phyloP scores from a whole-genome alignment of 108 stramenopile genomes.

The Cylindrotheca closterium region DNA sequence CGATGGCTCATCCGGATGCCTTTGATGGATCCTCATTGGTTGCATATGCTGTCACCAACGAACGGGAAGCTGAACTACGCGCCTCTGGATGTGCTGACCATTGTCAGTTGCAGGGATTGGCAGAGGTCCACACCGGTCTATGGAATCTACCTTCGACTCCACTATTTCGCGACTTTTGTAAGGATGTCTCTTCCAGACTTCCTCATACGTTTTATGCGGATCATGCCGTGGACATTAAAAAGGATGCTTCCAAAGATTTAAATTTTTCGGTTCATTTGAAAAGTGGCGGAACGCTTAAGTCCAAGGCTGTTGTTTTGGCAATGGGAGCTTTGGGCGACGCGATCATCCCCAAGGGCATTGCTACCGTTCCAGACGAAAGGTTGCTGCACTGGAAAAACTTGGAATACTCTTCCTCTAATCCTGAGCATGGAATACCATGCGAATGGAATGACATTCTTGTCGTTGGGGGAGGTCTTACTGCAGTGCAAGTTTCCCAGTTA shows the following conservation, averaged over 20 bases:
- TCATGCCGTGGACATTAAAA: conserved; percentile 28
- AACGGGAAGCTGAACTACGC: conserved; percentile 53
- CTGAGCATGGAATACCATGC: neutral
- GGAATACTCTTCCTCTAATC: neutral
- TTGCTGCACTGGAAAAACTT: conserved; percentile 1
- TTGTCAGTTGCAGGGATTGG: conserved; percentile 38
- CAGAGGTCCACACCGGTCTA: conserved; percentile 57
- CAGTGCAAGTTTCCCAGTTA: conserved; percentile 57
- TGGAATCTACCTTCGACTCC: conserved; percentile 65
- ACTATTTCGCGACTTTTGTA: conserved; percentile 71
- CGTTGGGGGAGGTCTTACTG: conserved; percentile 73
- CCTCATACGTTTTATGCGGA: conserved; percentile 40
- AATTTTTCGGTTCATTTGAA: conserved; percentile 4
- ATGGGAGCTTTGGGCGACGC: conserved; percentile 46
- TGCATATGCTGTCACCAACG: conserved; percentile 49
- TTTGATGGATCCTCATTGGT: conserved; percentile 56
- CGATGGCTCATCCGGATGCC: conserved; percentile 64
- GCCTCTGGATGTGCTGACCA: conserved; percentile 44
- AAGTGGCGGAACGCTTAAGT: neutral
- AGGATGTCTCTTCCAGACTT: conserved; percentile 28
- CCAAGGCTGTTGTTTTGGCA: conserved; percentile 53
- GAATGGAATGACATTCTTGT: conserved; percentile 41
- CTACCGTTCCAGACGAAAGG: neutral
- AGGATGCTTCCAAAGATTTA: neutral
- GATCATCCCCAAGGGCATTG: conserved; percentile 30